A percentile compares a stretch with the other conserved stretches of the same genome.
These are phyloP conservation scores for Macrophomina phaseolina DNA, from an alignment of 2,329 filamentous ascomycete species.

Conservation along the genomic window DNA sequence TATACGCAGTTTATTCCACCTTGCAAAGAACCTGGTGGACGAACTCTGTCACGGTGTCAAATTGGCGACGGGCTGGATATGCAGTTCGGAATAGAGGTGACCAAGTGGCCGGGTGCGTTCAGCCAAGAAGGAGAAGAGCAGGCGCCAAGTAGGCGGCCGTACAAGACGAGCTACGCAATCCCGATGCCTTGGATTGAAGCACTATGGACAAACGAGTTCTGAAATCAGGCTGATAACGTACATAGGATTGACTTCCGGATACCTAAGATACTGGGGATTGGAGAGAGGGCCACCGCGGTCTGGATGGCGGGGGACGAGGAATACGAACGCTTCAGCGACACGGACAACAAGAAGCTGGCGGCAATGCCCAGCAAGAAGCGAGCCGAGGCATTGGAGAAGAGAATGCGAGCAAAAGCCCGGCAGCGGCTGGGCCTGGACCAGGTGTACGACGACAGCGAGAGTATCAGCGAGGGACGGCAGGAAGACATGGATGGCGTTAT, in stretches of 20 bases:
- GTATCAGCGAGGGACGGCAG: slow-evolving; percentile 18
- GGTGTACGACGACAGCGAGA: slow-evolving; percentile 14
- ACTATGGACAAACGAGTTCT: slow-evolving; percentile 23
- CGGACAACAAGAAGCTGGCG: background rate
- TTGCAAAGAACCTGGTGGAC: slow-evolving; percentile 28
- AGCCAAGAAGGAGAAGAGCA: slow-evolving; percentile 21
- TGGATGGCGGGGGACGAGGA: slow-evolving; percentile 18
- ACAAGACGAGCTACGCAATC: slow-evolving; percentile 24
- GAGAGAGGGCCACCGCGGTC: background rate
- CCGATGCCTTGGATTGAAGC: slow-evolving; percentile 23
- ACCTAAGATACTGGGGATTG: slow-evolving; percentile 16
- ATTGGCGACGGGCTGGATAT: slow-evolving; percentile 19
- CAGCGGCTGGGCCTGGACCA: background rate
- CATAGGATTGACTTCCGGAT: slow-evolving; percentile 3
- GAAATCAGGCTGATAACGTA: slow-evolving; percentile 3
- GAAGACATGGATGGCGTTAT: slow-evolving; percentile 23
- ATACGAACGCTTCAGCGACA: slow-evolving; percentile 23
- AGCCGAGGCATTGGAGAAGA: slow-evolving; percentile 7
- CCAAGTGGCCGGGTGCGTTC: slow-evolving; percentile 26
- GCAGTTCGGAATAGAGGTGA: slow-evolving; percentile 25
- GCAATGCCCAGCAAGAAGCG: slow-evolving; percentile 5
- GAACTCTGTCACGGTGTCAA: slow-evolving; percentile 26
- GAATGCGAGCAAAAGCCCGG: slow-evolving; percentile 3
- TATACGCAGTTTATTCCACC: slow-evolving; percentile 24
- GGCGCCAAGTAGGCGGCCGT: slow-evolving; percentile 17